These are phyloP conservation scores for Pestalotiopsis sp. DNA, from an alignment of 2,329 filamentous ascomycete species.

Conservation along the genomic window DNA sequence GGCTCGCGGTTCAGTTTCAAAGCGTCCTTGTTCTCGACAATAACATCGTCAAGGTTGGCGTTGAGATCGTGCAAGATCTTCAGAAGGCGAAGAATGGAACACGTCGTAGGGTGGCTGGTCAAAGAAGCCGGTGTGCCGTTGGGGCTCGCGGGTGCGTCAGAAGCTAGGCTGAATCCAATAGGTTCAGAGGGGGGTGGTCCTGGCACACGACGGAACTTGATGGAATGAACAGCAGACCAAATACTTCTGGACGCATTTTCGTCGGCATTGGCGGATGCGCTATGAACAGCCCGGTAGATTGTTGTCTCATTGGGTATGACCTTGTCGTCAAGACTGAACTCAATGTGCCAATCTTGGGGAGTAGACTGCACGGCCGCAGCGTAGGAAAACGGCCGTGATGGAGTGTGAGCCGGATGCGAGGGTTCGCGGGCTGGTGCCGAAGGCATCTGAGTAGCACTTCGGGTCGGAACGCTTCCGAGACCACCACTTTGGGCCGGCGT, in stretches of 20 bases:
- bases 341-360: slow-evolving; percentile 95
- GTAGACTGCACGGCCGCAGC: slow-evolving; percentile 78
- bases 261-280: slow-evolving; percentile 50
- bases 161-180: slow-evolving; percentile 58
- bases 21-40: slow-evolving; percentile 75
- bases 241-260: slow-evolving; percentile 76
- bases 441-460: slow-evolving; percentile 36
- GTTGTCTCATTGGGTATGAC: slow-evolving; percentile 89
- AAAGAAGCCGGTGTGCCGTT: slow-evolving; percentile 75
- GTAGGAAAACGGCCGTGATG: slow-evolving; percentile 76
- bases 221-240: slow-evolving; percentile 87
- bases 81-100: slow-evolving; percentile 83
- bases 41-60: slow-evolving; percentile 87
- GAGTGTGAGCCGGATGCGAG: slow-evolving; percentile 44
- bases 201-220: slow-evolving; percentile 86
- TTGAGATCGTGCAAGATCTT: slow-evolving; percentile 93
- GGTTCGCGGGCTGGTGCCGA: slow-evolving; percentile 34
- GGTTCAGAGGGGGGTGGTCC: slow-evolving; percentile 80
- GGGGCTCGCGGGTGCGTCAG: slow-evolving; percentile 52
- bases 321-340: slow-evolving; percentile 86
- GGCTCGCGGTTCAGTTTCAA: slow-evolving; percentile 79
- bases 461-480: slow-evolving; percentile 38
- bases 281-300: slow-evolving; percentile 92
- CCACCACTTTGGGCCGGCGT: slow-evolving; percentile 69
- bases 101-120: slow-evolving; percentile 79